Evolutionary conservation across 495 filamentous ascomycete genomes (phyloP), one percentile per base, ranked within the genome.

Genomic region (Sordaria brevicollis): DNA sequence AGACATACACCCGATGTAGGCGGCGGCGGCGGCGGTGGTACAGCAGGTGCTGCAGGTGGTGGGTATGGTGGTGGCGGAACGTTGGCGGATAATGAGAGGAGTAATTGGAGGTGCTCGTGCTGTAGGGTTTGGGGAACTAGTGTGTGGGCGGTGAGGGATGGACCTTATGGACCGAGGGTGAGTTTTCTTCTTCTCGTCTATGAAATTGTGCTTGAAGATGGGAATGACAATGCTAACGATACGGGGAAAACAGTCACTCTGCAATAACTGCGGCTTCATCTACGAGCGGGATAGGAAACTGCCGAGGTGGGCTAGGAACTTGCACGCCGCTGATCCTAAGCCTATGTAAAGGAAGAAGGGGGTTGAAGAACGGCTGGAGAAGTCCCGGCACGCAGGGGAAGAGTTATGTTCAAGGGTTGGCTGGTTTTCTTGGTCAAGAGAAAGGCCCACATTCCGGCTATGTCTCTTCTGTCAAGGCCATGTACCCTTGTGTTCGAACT

Each of bases 131-230:
- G 92, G 87, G 95, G 96, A 35, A 89, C 89, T 36, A 89, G 92
- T 6, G 92, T 97, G 33, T 99, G 95, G 96, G 93, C 90, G 68
- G 94, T 97, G 10, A 82, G 94, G 76, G 95, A 99, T 76, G 95
- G 95, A 29, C 95, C 95, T 19, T 82, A 86, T 72, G 95, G 94
- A 57, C 86, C 89, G 68, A 89, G 92, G 79, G 94, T 97, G 86
- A 85, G 88, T 81, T 33, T 35, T 67, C 41, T 31, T 43, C 3
- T 15, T 41, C 29, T 2, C 17, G 65, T 69, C 8, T 21, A n/a
- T 9, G 3, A 41, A 5, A n/a, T 41, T 3, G n/a, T 21, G 36
- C 1, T 9, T 69, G 66, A 11, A 65, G 11, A 7, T 9, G 39
- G 37, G 43, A 34, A 37, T 71, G 70, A 31, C 31, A 65, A 11